Evolutionary conservation across 192 early-diverging fungal genomes (phyloP), one percentile per base, ranked within the genome.

Genomic region (Gaertneriomyces sp.): DNA sequence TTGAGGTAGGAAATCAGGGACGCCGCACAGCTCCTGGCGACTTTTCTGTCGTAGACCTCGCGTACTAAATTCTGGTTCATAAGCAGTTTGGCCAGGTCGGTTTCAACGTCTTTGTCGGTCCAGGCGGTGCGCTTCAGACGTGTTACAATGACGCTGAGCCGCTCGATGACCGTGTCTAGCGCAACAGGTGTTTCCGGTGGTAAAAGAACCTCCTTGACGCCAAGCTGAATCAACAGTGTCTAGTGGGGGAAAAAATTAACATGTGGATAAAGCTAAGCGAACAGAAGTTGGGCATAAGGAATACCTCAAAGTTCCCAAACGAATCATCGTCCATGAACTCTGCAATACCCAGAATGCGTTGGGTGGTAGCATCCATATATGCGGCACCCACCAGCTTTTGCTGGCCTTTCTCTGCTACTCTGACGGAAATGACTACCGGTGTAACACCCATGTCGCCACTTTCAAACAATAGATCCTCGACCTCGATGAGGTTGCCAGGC

Each of bases 281-380:
- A 2, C 2, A 50, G 17, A 33, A 33, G 25, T 33, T 33, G 25
- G 25, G 25, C 25, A 11, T 14, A n/a, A 4, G 54, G 20, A 56
- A 51, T 66, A 89, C 88, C 79, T 99, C 96, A 49, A 99, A 85
- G 64, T 95, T 95, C 12, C 92, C 92, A 68, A 90, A 94, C 6
- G 91, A 81, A 46, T 96, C 92, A 66, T 91, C 92, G 79, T 99
- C 96, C 8, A 90, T 73, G 74, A 99, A 98, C 76, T 98, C 91
- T 50, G 87, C 69, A 25, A 96, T 84, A 4, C 91, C 92, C 17
- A 98, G 74, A 16, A 76, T 81, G 10, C 90, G 82, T 58, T 85
- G 69, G 6, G 71, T 82, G 2, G 93, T 90, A 1, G 93, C 87
- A 66, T 99, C 95, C 3, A 90, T 88, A 72, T 91, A 94, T 5